Conservation (phyloP, 1,284 basidiomycete species). For the Sutorius eximius region DNA sequence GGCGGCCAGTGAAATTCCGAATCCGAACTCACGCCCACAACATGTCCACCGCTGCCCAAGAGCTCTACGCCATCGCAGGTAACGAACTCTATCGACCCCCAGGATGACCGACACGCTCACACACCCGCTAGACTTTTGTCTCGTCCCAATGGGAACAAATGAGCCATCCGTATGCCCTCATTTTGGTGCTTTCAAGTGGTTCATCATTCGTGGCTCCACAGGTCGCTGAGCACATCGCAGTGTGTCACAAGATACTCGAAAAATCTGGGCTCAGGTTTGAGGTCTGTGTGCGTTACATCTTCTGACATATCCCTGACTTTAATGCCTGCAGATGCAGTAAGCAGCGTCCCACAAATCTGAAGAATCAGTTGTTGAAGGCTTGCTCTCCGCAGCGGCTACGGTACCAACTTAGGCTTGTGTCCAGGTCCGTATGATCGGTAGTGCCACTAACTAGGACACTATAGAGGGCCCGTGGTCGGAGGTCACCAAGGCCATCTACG, state of each 20-base stretch:
- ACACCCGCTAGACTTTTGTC: constrained; percentile 68
- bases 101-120: background rate
- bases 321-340: constrained; percentile 65
- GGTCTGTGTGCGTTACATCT: constrained; percentile 41
- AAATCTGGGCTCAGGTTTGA: constrained; percentile 80
- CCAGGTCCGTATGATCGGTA: background rate
- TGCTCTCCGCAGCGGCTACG: constrained; percentile 66
- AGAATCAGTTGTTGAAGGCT: constrained; percentile 10
- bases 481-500: constrained; percentile 79
- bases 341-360: constrained; percentile 28
- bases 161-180: constrained; percentile 57
- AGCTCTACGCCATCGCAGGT: constrained; percentile 70
- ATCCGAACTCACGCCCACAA: background rate
- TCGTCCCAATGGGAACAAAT: constrained; percentile 76
- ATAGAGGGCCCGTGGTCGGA: constrained; percentile 83
- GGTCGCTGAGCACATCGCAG: constrained; percentile 73
- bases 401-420: constrained; percentile 77
- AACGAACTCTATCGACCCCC: background rate
- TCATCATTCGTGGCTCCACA: constrained; percentile 22
- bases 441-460: constrained; percentile 7
- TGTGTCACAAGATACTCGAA: constrained; percentile 80
- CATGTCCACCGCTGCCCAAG: constrained; percentile 33
- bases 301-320: constrained; percentile 1
- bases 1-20: background rate
- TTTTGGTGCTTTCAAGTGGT: background rate